phyloP scores from a whole-genome alignment of 1,284 basidiomycete species.

The Boletus albobrunnescens region DNA sequence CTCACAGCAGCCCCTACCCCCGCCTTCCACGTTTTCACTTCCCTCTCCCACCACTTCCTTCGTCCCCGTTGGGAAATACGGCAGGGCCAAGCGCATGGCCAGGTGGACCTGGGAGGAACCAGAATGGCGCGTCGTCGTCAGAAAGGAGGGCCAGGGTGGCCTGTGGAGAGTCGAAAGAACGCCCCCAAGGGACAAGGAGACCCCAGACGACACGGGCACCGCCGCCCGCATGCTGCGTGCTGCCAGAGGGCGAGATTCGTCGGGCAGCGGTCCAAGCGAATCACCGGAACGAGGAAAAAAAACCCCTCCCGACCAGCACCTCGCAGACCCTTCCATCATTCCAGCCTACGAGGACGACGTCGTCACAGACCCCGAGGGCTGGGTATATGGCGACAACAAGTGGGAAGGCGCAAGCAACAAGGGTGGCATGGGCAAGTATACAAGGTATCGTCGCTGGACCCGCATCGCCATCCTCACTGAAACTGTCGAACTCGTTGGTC shows the following conservation, averaged over 20 bases:
- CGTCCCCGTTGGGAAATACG: constrained; percentile 30
- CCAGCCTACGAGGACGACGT: constrained; percentile 39
- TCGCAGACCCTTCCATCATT: constrained; percentile 20
- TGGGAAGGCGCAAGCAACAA: constrained; percentile 81
- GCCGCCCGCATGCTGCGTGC: constrained; percentile 31
- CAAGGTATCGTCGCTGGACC: constrained; percentile 79
- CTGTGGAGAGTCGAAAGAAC: constrained; percentile 56
- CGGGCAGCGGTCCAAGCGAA: constrained; percentile 12
- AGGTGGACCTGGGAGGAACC: constrained; percentile 84
- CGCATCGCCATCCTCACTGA: constrained; percentile 77
- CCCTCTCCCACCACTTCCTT: constrained; percentile 42
- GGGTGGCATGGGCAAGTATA: constrained; percentile 89
- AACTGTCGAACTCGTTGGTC: constrained; percentile 54
- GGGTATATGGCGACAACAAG: constrained; percentile 95
- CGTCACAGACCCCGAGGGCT: constrained; percentile 82
- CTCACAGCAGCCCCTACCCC: constrained; percentile 53
- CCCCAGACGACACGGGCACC: constrained; percentile 29
- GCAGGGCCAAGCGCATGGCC: constrained; percentile 65
- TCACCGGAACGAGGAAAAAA: constrained; percentile 23
- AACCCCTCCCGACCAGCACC: constrained; percentile 15
- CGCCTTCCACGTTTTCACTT: constrained; percentile 63
- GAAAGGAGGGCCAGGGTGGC: constrained; percentile 44
- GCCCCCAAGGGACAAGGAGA: constrained; percentile 53
- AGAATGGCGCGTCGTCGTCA: constrained; percentile 78
- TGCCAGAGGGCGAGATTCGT: constrained; percentile 20